Base-by-base conservation (phyloP, 1,284 basidiomycete genomes). In the Rhodotorula sp. region DNA sequence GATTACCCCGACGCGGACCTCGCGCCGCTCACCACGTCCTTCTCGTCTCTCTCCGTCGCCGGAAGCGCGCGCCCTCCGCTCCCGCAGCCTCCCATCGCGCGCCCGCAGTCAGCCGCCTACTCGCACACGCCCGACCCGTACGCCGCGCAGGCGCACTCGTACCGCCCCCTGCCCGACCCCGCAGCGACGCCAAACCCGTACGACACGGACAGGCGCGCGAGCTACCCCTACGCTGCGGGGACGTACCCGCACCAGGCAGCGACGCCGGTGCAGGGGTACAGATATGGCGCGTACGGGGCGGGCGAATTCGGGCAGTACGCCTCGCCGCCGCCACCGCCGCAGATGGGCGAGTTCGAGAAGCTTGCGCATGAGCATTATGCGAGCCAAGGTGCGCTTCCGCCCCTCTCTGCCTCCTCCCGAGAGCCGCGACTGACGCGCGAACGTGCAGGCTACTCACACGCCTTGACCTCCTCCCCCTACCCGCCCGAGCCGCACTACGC, bases 1-100 rank as follows among this genome's bases (percentile, higher is more conserved):
- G 67, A 76, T 39, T 76, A 76, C 34, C 75, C 75, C 2, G 75
- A 76, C 37, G 27, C 75, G 25, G 75, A 76, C 34, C 53, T 76
- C 32, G 68, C 62, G 1, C 75, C 75, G 5, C 64, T 76, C 48
- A 63, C 70, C 1, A 58, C 60, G 32, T 74, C 75, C 2, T 60
- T 76, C 51, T 74, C 72, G 25, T 48, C 62, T 34, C 58, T 76
- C n/a, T 55, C 64, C 9, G 22, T 72, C 8, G 63, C 60, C 4
- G 27, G 25, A 13, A 8, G 27, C 13, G n/a, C 15, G 12, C 61
- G 66, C 3, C 66, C 66, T 12, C 66, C 74, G 21, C 69, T 76
- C 1, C 74, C 74, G 1, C 60, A 63, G 17, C 70, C 74, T 4
- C 74, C 71, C 7, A 36, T 53, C 9, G 10, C 50, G 1, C 22